A percentile compares a stretch with the other conserved stretches of the same genome.
phyloP scores from a whole-genome alignment of 2,329 filamentous ascomycete genomes.

The Trichoderma sp. region DNA sequence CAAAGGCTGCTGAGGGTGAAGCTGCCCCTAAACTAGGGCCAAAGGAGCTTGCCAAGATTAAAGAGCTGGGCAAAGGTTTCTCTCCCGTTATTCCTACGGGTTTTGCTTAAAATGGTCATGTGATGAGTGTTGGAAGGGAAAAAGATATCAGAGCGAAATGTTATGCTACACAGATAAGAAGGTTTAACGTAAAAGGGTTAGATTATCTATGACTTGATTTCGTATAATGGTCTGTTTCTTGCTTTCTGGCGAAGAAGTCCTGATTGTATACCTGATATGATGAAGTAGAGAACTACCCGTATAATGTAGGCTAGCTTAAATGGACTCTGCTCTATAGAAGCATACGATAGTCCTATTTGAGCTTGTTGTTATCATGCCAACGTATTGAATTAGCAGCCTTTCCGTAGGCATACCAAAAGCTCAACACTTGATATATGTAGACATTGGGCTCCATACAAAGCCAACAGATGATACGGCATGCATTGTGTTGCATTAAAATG shows the following conservation, averaged over 20 bases:
- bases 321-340: no score
- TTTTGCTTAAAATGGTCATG: neutral
- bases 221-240: neutral
- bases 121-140: neutral
- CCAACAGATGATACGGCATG: no score
- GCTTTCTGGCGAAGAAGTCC: neutral
- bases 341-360: no score
- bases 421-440: no score
- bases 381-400: no score
- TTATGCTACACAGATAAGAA: neutral
- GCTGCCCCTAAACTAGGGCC: slow-evolving; percentile 2
- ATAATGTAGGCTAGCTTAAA: no score
- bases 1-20: neutral
- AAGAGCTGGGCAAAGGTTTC: neutral
- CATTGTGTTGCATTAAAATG: no score
- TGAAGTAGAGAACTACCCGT: no score
- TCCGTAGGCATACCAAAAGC: no score
- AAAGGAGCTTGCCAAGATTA: slow-evolving; percentile 6
- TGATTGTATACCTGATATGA: neutral
- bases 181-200: neutral
- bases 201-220: neutral
- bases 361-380: no score
- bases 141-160: neutral
- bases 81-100: slow-evolving; percentile 1
- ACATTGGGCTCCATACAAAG: no score